Conservation (phyloP, 495 filamentous ascomycete species). For the Penicillium mononematosum region DNA sequence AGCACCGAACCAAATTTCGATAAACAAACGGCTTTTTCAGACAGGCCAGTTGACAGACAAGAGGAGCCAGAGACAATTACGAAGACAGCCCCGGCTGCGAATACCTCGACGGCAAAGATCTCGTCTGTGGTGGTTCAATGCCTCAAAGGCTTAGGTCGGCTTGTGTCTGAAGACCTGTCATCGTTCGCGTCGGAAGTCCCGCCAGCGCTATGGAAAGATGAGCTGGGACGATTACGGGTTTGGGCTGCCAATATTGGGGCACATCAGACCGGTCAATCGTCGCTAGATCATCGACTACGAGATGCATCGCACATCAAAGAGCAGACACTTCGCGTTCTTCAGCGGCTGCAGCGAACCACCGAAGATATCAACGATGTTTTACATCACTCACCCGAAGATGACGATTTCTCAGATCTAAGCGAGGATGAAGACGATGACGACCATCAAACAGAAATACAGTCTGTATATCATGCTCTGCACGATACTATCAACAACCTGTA, state of each 20-base stretch:
- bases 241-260: constrained; percentile 52
- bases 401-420: background rate
- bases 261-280: constrained; percentile 39
- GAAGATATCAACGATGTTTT: background rate
- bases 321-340: constrained; percentile 16
- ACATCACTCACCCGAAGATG: background rate
- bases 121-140: too few relatives aligned
- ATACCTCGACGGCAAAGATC: too few relatives aligned
- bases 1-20: too few relatives aligned
- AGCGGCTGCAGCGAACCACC: background rate
- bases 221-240: constrained; percentile 39
- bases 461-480: background rate
- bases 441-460: background rate
- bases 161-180: too few relatives aligned
- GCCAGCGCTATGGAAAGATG: constrained; percentile 29
- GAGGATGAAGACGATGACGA: background rate
- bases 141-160: too few relatives aligned
- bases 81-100: too few relatives aligned
- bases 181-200: constrained; percentile 10
- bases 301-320: constrained; percentile 46
- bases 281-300: constrained; percentile 47
- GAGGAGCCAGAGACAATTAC: too few relatives aligned
- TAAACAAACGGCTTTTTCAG: too few relatives aligned
- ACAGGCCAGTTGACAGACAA: too few relatives aligned
- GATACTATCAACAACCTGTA: constrained; percentile 1